Conservation (phyloP, 805 yeast species). For the Ogataea parapolymorpha region DNA sequence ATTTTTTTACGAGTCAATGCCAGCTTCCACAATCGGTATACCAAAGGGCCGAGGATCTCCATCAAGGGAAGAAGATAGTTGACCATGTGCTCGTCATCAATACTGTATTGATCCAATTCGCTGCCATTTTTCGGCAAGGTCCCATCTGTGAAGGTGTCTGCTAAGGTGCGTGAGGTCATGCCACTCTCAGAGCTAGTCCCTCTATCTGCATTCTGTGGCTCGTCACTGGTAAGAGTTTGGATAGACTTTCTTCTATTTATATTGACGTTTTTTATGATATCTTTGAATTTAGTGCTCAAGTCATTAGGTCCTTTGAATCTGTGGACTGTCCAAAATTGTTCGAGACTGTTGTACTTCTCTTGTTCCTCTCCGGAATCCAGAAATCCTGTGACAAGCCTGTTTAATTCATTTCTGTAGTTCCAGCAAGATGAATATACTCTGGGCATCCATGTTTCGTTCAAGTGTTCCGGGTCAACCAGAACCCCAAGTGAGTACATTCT, state of each 20-base stretch:
- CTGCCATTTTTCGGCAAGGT: neutral
- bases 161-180: constrained; percentile 17
- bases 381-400: constrained; percentile 30
- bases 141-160: no score
- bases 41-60: constrained; percentile 57
- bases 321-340: constrained; percentile 30
- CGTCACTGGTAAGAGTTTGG: constrained; percentile 20
- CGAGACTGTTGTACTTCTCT: constrained; percentile 21
- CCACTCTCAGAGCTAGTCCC: constrained; percentile 13
- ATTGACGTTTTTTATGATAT: constrained; percentile 22
- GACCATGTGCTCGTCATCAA: constrained; percentile 40
- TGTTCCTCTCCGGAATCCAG: constrained; percentile 19
- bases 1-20: constrained; percentile 57
- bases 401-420: constrained; percentile 40
- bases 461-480: constrained; percentile 43
- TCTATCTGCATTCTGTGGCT: constrained; percentile 14
- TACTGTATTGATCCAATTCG: no score
- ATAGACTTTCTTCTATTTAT: constrained; percentile 21
- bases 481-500: constrained; percentile 66
- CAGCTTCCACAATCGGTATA: constrained; percentile 62
- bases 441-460: constrained; percentile 37
- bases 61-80: constrained; percentile 45
- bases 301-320: constrained; percentile 32
- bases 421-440: constrained; percentile 41
- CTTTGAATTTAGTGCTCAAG: constrained; percentile 21